Base-by-base conservation (phyloP, 2,329 filamentous ascomycete species). In the Purpureocillium takamizusanense region DNA sequence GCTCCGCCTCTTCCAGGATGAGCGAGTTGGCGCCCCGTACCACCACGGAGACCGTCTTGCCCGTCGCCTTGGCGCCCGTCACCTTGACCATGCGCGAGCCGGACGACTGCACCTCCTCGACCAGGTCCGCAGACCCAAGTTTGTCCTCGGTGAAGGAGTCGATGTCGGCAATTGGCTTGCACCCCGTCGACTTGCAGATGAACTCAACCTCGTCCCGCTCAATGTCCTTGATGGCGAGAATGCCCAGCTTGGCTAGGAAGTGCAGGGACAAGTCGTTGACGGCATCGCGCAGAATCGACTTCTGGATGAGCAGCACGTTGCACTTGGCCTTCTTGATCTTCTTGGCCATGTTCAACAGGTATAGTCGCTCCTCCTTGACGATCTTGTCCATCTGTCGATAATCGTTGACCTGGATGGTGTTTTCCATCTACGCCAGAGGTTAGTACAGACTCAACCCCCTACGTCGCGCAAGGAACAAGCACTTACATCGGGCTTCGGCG, bases 311-410 rank as follows among this genome's bases (percentile, higher is more conserved):
- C 33, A 97, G 80, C 32, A 98, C 92, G 55, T 98, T 98, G 70
- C 92, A 98, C 73, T 97, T 98, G 51, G 92, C 89, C 76, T 97
- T 98, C 71, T 97, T 95, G 66, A 98, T 98, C 76, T 97, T 98
- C 78, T 98, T 97, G 59, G 94, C 89, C 79, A 98, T 86, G 72
- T 97, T 97, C 42, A 98, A 77, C 47, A 98, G 78, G 66, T 98
- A 98, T 51, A 92, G 86, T 51, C 92, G 86, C 72, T 98, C 92
- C 69, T 98, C 92, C 70, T 98, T 98, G 52, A 98, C 78, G 50
- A 98, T 98, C 76, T 97, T 98, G 73, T 98, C 92, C 92, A 98
- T 98, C 63, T 98, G 92, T 57, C 92, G 79, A 75, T 98, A 98
- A 70, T 98, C 92, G 65, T 98, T 98, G 56, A 98, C 92, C 25